Evolutionary conservation across 331 rosid species (phyloP).

Genomic region (Rosa hybrid): DNA sequence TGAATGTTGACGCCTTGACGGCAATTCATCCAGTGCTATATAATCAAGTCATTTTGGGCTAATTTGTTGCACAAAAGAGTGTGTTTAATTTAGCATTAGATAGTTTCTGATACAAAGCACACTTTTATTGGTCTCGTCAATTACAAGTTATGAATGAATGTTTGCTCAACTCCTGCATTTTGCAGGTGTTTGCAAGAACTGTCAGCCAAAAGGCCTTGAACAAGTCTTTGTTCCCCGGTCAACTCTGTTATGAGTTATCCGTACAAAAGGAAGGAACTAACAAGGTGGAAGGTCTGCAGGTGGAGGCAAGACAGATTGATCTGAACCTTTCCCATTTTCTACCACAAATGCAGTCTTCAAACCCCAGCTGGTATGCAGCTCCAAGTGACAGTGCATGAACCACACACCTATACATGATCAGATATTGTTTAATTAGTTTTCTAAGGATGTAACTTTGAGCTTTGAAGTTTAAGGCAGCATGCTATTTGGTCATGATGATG

Average conservation of each 20-base stretch:
- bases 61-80: neutral
- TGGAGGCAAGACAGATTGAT: conserved; percentile 34
- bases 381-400: conserved; percentile 49
- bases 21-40: neutral
- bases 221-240: neutral
- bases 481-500: neutral
- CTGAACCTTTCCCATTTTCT: conserved; percentile 32
- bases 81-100: neutral
- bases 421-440: neutral
- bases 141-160: neutral
- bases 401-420: neutral
- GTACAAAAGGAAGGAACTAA: conserved; percentile 9
- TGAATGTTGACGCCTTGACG: neutral
- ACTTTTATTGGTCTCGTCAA: neutral
- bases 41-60: neutral
- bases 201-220: neutral
- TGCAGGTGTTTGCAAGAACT: conserved; percentile 11
- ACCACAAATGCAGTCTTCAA: conserved; percentile 45
- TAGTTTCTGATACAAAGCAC: neutral
- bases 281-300: conserved; percentile 46
- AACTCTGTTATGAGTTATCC: neutral
- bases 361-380: conserved; percentile 45
- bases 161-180: neutral
- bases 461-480: neutral
- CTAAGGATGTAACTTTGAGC: neutral